phyloP scores from a whole-genome alignment of 1,139 yeast species.

The Meyerozyma smithsonii region DNA sequence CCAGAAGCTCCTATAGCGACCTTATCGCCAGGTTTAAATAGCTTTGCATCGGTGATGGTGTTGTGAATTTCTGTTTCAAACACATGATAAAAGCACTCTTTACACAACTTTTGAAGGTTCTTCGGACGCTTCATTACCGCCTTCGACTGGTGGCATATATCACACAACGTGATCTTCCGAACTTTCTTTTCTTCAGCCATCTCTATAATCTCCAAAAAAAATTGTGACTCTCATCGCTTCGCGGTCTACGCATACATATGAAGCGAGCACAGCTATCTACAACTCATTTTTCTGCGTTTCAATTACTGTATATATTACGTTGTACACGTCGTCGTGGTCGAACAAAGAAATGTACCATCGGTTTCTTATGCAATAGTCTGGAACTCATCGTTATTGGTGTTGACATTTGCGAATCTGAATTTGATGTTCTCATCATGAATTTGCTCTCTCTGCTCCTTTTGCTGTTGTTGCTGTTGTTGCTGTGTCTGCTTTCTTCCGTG shows the following conservation, averaged over 20 bases:
- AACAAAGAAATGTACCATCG: neutral
- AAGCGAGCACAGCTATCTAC: neutral
- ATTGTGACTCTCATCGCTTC: neutral
- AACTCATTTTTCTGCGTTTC: neutral
- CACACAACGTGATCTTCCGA: slow-evolving; percentile 57
- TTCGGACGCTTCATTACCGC: slow-evolving; percentile 92
- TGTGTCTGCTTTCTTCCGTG: slow-evolving; percentile 41
- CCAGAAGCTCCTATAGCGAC: slow-evolving; percentile 99
- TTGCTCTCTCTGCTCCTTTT: slow-evolving; percentile 23
- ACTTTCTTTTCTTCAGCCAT: slow-evolving; percentile 14
- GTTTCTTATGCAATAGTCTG: slow-evolving; percentile 25
- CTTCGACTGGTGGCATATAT: slow-evolving; percentile 77
- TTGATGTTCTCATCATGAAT: slow-evolving; percentile 36
- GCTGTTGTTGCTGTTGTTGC: slow-evolving; percentile 29
- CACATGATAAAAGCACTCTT: slow-evolving; percentile 80
- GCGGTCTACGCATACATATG: neutral
- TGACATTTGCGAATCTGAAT: slow-evolving; percentile 46
- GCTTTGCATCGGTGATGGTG: slow-evolving; percentile 65
- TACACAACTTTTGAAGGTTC: slow-evolving; percentile 86
- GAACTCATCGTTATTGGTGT: slow-evolving; percentile 44
- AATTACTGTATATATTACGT: slow-evolving; percentile 2
- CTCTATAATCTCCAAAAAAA: neutral
- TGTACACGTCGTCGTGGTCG: slow-evolving; percentile 2
- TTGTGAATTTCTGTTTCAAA: slow-evolving; percentile 96
- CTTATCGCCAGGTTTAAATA: slow-evolving; percentile 75